These are phyloP conservation scores for Allium fistulosum DNA, from an alignment of 106 monocot genomes.

Conservation along the genomic window DNA sequence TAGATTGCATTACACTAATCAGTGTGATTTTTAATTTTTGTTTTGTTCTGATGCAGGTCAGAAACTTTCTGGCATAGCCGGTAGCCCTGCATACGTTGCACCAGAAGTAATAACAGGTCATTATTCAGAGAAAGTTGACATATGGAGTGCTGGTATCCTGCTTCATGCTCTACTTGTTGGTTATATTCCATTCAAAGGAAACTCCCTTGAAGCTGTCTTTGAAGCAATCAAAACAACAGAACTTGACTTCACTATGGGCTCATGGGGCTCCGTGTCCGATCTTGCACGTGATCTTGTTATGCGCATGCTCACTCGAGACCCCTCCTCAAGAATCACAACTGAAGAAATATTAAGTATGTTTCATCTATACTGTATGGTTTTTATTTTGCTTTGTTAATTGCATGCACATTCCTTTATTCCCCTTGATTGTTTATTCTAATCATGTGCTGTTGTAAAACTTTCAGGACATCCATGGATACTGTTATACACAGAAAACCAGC, in stretches of 20 bases:
- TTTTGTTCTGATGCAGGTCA: conserved; percentile 39
- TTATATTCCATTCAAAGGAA: conserved; percentile 72
- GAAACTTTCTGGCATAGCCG: conserved; percentile 72
- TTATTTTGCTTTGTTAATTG: not conserved
- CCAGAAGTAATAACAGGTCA: conserved; percentile 87
- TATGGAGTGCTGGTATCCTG: conserved; percentile 90
- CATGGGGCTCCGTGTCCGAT: conserved; percentile 58
- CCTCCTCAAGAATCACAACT: conserved; percentile 54
- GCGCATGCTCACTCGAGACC: conserved; percentile 74
- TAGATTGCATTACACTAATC: not conserved
- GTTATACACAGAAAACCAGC: conserved; percentile 49
- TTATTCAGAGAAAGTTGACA: conserved; percentile 86
- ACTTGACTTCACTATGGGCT: conserved; percentile 51
- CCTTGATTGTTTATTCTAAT: not conserved
- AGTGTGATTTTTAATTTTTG: not conserved
- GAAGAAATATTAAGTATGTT: conserved; percentile 70
- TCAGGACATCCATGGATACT: conserved; percentile 89
- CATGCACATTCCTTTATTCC: not conserved
- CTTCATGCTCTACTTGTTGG: conserved; percentile 79
- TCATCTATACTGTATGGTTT: not conserved
- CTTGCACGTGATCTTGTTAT: conserved; percentile 66
- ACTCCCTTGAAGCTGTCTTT: conserved; percentile 59
- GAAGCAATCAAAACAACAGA: conserved; percentile 70
- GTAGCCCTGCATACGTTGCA: conserved; percentile 93
- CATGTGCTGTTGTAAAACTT: no score